Conservation (phyloP, 1,284 basidiomycete genomes). For the Cutaneotrichosporon daszewskae region DNA sequence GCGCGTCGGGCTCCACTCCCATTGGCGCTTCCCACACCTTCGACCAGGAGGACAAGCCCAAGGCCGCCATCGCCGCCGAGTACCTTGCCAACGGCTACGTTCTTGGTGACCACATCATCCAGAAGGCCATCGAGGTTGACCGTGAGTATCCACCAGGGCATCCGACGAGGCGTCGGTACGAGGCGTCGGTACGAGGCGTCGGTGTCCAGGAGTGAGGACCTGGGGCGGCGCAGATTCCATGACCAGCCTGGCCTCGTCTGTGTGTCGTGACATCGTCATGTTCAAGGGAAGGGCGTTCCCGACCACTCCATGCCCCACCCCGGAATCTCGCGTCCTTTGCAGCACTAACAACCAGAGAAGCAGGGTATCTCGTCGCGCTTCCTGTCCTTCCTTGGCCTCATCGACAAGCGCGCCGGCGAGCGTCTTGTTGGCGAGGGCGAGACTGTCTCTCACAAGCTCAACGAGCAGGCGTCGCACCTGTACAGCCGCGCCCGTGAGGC, state of each 20-base stretch:
- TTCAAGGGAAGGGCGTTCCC: no score
- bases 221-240: no score
- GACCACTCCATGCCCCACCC: no score
- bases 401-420: conserved; percentile 65
- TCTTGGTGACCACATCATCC: conserved; percentile 70
- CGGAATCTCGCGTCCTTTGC: background rate
- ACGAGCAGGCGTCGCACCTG: conserved; percentile 53
- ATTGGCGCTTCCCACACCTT: conserved; percentile 36
- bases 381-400: conserved; percentile 63
- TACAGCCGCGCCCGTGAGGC: conserved; percentile 63
- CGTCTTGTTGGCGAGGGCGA: conserved; percentile 50
- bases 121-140: conserved; percentile 82
- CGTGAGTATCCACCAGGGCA: no score
- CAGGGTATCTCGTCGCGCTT: conserved; percentile 82
- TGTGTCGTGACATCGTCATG: no score
- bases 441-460: conserved; percentile 67
- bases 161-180: no score
- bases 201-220: no score
- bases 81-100: conserved; percentile 75
- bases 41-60: conserved; percentile 50
- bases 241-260: no score
- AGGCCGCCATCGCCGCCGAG: conserved; percentile 68
- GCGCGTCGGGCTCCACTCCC: conserved; percentile 36
- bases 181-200: no score
- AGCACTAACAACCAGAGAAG: conserved; percentile 52